Conservation (phyloP, 148 eudicot species). For the Silene latifolia region DNA sequence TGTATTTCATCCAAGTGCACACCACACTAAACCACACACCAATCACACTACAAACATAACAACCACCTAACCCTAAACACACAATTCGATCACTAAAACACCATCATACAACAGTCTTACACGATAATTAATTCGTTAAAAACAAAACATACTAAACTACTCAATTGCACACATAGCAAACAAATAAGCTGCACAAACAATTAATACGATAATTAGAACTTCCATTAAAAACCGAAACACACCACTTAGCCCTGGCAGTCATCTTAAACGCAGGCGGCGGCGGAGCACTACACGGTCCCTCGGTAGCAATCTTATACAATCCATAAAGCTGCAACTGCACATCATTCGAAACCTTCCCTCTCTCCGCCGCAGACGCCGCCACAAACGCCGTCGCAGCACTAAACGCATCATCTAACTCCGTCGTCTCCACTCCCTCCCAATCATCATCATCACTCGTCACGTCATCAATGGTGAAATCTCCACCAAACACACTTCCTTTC, state of each 20-base stretch:
- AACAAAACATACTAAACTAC: too few species aligned
- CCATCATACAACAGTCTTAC: background rate
- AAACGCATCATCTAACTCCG: constrained; percentile 84
- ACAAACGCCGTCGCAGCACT: constrained; percentile 95
- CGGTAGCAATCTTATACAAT: constrained; percentile 86
- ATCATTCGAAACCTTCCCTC: constrained; percentile 62
- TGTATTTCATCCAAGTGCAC: background rate
- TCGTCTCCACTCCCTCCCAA: constrained; percentile 99
- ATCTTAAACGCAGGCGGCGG: constrained; percentile 78
- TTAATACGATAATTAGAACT: too few species aligned
- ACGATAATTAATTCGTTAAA: too few species aligned
- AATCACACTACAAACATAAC: background rate
- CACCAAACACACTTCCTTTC: constrained; percentile 30
- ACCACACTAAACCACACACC: background rate
- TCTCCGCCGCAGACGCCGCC: constrained; percentile 82
- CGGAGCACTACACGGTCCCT: constrained; percentile 79
- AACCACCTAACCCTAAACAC: background rate
- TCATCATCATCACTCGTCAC: constrained; percentile 57
- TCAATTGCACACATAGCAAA: too few species aligned
- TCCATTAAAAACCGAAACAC: background rate
- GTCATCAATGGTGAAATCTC: constrained; percentile 28
- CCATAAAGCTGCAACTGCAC: constrained; percentile 83
- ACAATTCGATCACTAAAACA: background rate
- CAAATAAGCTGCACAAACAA: too few species aligned
- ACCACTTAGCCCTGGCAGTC: constrained; percentile 98